These are phyloP conservation scores for Cardamine resedifolia DNA, from an alignment of 345 rosid genomes.

Conservation along the genomic window DNA sequence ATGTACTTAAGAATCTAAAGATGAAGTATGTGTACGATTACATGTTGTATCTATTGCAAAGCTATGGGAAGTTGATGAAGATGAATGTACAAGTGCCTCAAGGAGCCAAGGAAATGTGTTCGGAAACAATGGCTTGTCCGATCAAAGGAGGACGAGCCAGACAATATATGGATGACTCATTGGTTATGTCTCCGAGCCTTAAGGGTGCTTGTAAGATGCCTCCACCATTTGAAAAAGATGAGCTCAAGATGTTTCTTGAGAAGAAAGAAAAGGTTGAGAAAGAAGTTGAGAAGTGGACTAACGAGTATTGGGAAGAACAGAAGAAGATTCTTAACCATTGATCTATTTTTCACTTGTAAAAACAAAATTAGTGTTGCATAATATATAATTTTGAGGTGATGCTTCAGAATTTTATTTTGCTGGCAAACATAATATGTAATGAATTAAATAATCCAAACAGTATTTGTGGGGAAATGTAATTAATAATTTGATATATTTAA, in stretches of 20 bases:
- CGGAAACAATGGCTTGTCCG: conserved; percentile 52
- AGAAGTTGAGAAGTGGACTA: conserved; percentile 44
- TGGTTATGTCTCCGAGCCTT: conserved; percentile 43
- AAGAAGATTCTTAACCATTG: background rate
- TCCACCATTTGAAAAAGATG: conserved; percentile 37
- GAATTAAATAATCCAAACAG: background rate
- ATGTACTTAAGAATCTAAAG: conserved; percentile 37
- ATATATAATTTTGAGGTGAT: background rate
- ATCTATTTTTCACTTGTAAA: background rate
- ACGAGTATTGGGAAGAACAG: conserved; percentile 34
- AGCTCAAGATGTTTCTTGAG: conserved; percentile 29
- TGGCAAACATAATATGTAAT: background rate
- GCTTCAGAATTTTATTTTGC: background rate
- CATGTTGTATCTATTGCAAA: conserved; percentile 48
- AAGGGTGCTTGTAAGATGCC: conserved; percentile 45
- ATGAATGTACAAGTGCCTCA: conserved; percentile 43
- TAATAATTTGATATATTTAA: background rate
- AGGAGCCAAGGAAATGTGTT: conserved; percentile 44
- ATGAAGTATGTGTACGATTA: conserved; percentile 53
- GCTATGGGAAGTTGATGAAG: conserved; percentile 46
- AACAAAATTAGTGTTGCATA: background rate
- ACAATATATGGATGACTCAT: conserved; percentile 44
- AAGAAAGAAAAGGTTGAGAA: conserved; percentile 34
- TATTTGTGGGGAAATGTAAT: background rate
- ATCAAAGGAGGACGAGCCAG: conserved; percentile 35